phyloP scores from a whole-genome alignment of 208 protist genomes.

The Leptomonas seymouri region DNA sequence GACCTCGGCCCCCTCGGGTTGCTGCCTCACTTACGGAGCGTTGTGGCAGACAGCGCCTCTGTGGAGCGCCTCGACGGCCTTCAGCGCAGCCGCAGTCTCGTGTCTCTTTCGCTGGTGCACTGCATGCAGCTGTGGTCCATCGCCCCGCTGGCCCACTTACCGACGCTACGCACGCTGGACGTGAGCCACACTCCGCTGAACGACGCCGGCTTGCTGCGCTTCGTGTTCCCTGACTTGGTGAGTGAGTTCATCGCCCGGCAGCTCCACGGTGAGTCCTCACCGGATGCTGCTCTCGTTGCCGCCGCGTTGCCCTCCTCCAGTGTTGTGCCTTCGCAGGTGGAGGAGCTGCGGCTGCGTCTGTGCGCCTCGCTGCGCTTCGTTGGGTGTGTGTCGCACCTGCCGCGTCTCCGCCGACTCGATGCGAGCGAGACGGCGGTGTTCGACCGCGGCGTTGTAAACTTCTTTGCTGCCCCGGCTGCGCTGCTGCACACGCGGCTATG shows the following conservation, averaged over 20 bases:
- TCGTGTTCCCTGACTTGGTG: conserved; percentile 21
- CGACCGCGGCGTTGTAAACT: conserved; percentile 25
- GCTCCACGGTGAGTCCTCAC: background rate
- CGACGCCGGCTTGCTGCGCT: conserved; percentile 29
- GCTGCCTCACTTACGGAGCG: conserved; percentile 22
- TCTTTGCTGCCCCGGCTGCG: conserved; percentile 6
- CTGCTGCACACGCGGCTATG: conserved; percentile 11
- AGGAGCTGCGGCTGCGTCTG: conserved; percentile 19
- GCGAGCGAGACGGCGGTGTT: conserved; percentile 17
- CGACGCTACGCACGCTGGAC: conserved; percentile 18
- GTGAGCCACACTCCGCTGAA: conserved; percentile 24
- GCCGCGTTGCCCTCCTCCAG: background rate
- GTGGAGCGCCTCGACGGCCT: conserved; percentile 28
- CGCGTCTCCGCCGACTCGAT: conserved; percentile 20
- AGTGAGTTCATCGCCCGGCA: background rate
- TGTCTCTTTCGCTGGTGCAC: conserved; percentile 18
- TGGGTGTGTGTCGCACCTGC: conserved; percentile 33
- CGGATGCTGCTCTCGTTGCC: background rate
- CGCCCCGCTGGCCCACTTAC: conserved; percentile 14
- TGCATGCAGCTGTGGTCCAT: conserved; percentile 26
- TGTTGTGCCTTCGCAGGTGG: conserved; percentile 18
- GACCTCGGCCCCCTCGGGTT: conserved; percentile 27
- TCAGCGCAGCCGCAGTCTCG: conserved; percentile 14
- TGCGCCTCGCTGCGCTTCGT: conserved; percentile 29
- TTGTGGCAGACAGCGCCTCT: conserved; percentile 17